A percentile compares a stretch with the other conserved stretches of the same genome.
Conservation (phyloP, 768 basidiomycete species). For the Termitomyces sp. region DNA sequence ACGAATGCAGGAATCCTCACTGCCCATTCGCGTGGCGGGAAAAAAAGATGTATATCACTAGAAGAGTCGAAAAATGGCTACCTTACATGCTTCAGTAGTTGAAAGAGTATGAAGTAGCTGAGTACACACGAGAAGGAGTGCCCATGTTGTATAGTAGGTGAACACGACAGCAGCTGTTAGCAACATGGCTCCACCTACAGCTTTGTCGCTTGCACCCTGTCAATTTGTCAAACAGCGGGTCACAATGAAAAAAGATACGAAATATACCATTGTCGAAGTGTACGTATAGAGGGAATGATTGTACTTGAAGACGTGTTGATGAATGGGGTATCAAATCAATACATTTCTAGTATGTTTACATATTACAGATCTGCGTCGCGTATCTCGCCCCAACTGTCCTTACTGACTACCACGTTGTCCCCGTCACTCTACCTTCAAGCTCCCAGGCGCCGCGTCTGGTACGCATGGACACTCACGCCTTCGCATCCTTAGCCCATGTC, state of each 20-base stretch:
- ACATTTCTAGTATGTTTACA: neutral
- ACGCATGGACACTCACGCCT: slow-evolving; percentile 65
- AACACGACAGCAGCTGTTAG: slow-evolving; percentile 72
- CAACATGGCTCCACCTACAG: slow-evolving; percentile 75
- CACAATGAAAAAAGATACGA: neutral
- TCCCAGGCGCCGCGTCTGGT: slow-evolving; percentile 5
- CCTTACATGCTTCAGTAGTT: slow-evolving; percentile 9
- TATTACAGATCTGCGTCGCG: neutral
- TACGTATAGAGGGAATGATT: neutral
- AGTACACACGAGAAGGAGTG: slow-evolving; percentile 70
- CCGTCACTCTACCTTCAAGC: neutral
- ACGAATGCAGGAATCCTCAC: slow-evolving; percentile 81
- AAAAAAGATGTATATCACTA: slow-evolving; percentile 70
- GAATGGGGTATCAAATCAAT: neutral
- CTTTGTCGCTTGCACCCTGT: slow-evolving; percentile 78
- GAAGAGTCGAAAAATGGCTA: slow-evolving; percentile 80
- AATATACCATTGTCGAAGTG: slow-evolving; percentile 12
- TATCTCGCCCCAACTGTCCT: neutral
- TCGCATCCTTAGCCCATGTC: slow-evolving; percentile 82
- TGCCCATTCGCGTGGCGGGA: slow-evolving; percentile 92
- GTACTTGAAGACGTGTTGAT: slow-evolving; percentile 6
- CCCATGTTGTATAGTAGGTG: slow-evolving; percentile 90
- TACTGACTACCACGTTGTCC: neutral
- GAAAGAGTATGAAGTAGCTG: neutral
- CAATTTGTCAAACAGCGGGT: neutral